These are phyloP conservation scores for Cutaneotrichosporon dermatis DNA, from an alignment of 1,284 basidiomycete genomes.

Conservation along the genomic window DNA sequence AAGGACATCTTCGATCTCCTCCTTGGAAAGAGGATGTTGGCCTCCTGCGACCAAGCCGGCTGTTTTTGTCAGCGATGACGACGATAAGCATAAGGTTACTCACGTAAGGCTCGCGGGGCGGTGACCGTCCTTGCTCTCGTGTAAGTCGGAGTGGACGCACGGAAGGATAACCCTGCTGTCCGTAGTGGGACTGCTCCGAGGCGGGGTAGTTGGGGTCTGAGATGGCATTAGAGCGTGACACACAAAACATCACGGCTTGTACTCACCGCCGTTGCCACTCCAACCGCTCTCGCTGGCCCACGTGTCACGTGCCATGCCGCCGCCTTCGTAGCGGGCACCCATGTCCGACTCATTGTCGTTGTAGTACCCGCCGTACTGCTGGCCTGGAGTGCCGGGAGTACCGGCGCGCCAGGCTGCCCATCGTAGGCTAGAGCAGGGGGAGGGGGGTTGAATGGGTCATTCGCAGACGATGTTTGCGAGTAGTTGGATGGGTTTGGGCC, in stretches of 20 bases:
- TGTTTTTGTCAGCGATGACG: constrained; percentile 50
- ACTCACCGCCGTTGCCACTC: constrained; percentile 43
- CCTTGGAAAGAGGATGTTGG: constrained; percentile 94
- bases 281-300: constrained; percentile 47
- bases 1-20: constrained; percentile 98
- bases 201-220: constrained; percentile 25
- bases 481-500: constrained; percentile 19
- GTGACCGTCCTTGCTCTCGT: constrained; percentile 58
- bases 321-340: constrained; percentile 54
- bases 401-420: not conserved
- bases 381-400: constrained; percentile 16
- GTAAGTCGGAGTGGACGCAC: constrained; percentile 49
- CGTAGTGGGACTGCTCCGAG: constrained; percentile 35
- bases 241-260: too few relatives aligned
- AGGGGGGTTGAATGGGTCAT: constrained; percentile 40
- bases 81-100: constrained; percentile 33
- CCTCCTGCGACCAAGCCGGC: constrained; percentile 87
- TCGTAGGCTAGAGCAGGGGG: constrained; percentile 31
- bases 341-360: constrained; percentile 72
- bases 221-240: too few relatives aligned
- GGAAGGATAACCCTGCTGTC: constrained; percentile 40
- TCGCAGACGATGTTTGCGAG: constrained; percentile 8
- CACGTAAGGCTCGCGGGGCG: constrained; percentile 53
- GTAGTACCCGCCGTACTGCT: constrained; percentile 50
- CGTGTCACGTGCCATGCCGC: constrained; percentile 46